Evolutionary conservation across 176 grass and related monocot genomes (phyloP).

Genomic region (Echinochloa phyllopogon): DNA sequence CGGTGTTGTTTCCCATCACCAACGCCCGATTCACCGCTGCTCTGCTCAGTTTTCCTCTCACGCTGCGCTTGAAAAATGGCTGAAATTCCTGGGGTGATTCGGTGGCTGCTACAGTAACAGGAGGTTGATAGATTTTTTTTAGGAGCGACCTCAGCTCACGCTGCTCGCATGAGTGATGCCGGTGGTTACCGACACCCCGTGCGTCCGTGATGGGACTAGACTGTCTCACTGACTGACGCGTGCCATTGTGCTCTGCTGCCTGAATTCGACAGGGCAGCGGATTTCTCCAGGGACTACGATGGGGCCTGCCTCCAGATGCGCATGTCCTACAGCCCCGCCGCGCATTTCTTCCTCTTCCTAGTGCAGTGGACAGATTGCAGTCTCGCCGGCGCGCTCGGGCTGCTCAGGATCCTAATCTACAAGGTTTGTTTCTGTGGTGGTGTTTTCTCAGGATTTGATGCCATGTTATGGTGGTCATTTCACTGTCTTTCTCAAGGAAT

Average conservation of each 20-base stretch:
- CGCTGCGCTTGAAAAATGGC: too few relatives aligned
- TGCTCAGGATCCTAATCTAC: slow-evolving; percentile 88
- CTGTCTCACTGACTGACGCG: neutral
- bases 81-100: neutral
- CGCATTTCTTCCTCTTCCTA: slow-evolving; percentile 84
- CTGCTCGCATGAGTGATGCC: slow-evolving; percentile 11
- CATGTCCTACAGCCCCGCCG: slow-evolving; percentile 85
- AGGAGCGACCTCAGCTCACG: slow-evolving; percentile 23
- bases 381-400: slow-evolving; percentile 86
- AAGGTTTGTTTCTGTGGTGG: slow-evolving; percentile 39
- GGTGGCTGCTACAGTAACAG: neutral
- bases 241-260: neutral
- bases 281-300: slow-evolving; percentile 88
- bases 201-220: neutral
- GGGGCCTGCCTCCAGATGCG: slow-evolving; percentile 91
- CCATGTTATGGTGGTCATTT: neutral
- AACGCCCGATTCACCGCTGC: neutral
- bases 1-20: neutral
- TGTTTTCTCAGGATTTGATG: neutral
- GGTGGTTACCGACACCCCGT: neutral
- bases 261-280: slow-evolving; percentile 63
- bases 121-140: neutral
- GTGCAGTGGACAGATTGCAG: slow-evolving; percentile 95
- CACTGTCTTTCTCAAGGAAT: neutral
- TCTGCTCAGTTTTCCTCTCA: neutral